These are phyloP conservation scores for Talaromyces sp. DNA, from an alignment of 2,329 filamentous ascomycete species.

Conservation along the genomic window DNA sequence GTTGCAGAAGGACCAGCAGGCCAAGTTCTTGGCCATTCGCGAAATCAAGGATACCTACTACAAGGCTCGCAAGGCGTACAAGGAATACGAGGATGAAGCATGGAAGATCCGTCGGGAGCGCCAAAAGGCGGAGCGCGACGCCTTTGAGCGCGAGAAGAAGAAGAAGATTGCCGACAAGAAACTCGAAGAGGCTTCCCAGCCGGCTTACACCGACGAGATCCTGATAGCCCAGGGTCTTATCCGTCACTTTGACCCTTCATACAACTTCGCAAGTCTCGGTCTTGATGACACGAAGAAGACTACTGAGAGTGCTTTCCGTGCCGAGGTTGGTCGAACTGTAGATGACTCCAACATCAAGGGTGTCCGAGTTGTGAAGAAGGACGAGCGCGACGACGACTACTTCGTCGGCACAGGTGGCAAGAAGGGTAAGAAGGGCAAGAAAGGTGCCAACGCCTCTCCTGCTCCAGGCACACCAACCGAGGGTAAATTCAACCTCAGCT, in stretches of 20 bases:
- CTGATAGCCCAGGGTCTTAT: conserved; percentile 81
- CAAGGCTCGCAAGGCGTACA: conserved; percentile 72
- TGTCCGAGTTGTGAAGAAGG: conserved; percentile 75
- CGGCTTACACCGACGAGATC: conserved; percentile 90
- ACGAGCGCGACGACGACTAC: conserved; percentile 82
- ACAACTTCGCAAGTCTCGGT: conserved; percentile 63
- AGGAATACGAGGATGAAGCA: conserved; percentile 76
- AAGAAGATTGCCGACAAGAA: conserved; percentile 51
- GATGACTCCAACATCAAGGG: conserved; percentile 83
- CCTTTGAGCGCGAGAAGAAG: conserved; percentile 44
- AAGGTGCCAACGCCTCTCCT: conserved; percentile 49
- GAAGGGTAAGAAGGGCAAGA: conserved; percentile 87
- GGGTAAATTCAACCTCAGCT: conserved; percentile 75
- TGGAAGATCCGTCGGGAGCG: conserved; percentile 72
- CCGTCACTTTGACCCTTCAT: conserved; percentile 79
- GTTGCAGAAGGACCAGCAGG: conserved; percentile 78
- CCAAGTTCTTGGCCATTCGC: conserved; percentile 75
- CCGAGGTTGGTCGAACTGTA: conserved; percentile 74
- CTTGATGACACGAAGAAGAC: conserved; percentile 36
- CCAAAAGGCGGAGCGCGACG: conserved; percentile 69
- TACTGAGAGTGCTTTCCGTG: conserved; percentile 65
- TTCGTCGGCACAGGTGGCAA: conserved; percentile 66
- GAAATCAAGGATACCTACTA: conserved; percentile 89
- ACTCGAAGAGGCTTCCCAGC: conserved; percentile 54
- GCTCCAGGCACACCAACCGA: conserved; percentile 45